Evolutionary conservation across 2,329 filamentous ascomycete genomes (phyloP).

Genomic region (Clonostachys sp.): DNA sequence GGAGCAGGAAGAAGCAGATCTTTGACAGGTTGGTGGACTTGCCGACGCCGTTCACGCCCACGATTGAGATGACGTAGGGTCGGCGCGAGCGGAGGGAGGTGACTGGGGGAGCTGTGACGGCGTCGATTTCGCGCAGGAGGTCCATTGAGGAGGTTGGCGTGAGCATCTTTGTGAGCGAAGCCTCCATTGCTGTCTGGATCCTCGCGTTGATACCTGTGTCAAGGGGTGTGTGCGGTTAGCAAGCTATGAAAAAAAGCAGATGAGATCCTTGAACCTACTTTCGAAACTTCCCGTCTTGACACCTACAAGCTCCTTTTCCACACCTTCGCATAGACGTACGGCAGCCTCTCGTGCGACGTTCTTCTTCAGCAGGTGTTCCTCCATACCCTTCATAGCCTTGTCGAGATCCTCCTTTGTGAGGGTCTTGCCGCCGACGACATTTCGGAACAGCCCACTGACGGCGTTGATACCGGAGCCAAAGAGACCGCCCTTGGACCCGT

Average conservation of each 20-base stretch:
- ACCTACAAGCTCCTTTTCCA: conserved; percentile 84
- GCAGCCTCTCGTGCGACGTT: conserved; percentile 96
- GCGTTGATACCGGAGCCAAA: conserved; percentile 77
- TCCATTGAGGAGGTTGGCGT: conserved; percentile 94
- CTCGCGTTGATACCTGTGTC: conserved; percentile 67
- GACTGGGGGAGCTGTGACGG: conserved; percentile 62
- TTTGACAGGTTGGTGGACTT: conserved; percentile 98
- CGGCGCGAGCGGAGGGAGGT: conserved; percentile 61
- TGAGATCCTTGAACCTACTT: conserved; percentile 22
- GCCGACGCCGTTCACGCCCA: conserved; percentile 96
- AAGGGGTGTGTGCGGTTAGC: not conserved
- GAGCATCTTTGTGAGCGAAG: conserved; percentile 88
- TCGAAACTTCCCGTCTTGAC: conserved; percentile 92
- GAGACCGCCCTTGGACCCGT: conserved; percentile 56
- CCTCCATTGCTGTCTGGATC: conserved; percentile 83
- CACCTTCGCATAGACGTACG: conserved; percentile 82
- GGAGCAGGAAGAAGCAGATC: conserved; percentile 94
- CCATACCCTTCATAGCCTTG: conserved; percentile 93
- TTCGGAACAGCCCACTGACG: conserved; percentile 85
- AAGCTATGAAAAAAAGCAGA: not conserved
- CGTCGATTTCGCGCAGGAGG: conserved; percentile 87
- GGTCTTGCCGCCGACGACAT: conserved; percentile 91
- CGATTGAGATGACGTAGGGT: conserved; percentile 96
- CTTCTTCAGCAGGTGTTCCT: conserved; percentile 89
- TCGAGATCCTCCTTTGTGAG: conserved; percentile 84